Evolutionary conservation across 768 basidiomycete genomes (phyloP).

Genomic region (Ephemerocybe angulata): DNA sequence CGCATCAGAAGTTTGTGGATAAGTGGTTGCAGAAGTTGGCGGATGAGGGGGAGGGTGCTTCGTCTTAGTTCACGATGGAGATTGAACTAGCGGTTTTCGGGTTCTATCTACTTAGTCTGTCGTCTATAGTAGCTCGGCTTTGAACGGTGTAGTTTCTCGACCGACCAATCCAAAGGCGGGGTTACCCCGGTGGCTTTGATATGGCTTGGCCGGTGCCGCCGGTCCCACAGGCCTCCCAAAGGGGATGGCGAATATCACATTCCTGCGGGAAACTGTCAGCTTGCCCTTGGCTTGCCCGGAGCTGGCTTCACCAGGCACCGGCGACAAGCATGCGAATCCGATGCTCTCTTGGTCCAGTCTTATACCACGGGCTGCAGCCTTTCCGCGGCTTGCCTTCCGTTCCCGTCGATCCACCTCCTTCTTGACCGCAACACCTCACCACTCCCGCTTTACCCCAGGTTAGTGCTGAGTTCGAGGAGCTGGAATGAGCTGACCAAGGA

Average conservation of each 20-base stretch:
- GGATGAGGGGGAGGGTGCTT: constrained; percentile 24
- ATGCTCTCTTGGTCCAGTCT: too few relatives aligned
- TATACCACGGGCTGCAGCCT: not conserved
- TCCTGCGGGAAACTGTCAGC: not conserved
- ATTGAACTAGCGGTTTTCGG: not conserved
- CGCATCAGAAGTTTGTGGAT: constrained; percentile 68
- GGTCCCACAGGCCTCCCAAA: not conserved
- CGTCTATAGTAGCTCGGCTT: too few relatives aligned
- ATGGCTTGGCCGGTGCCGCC: not conserved
- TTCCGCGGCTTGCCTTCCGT: not conserved
- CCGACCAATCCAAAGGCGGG: too few relatives aligned
- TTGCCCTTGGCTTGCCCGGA: too few relatives aligned
- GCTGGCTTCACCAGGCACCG: not conserved
- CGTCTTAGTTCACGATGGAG: not conserved
- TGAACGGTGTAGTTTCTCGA: too few relatives aligned
- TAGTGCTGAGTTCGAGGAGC: too few relatives aligned
- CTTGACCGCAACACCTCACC: too few relatives aligned
- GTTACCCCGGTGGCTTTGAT: too few relatives aligned
- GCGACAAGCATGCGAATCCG: not conserved
- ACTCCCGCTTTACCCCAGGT: too few relatives aligned
- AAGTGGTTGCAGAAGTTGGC: constrained; percentile 59
- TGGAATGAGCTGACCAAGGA: too few relatives aligned
- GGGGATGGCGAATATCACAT: constrained; percentile 7
- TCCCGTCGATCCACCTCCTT: not conserved
- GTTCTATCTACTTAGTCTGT: too few relatives aligned